These are phyloP conservation scores for Excoecaria cochinchinensis DNA, from an alignment of 345 rosid species.

Conservation along the genomic window DNA sequence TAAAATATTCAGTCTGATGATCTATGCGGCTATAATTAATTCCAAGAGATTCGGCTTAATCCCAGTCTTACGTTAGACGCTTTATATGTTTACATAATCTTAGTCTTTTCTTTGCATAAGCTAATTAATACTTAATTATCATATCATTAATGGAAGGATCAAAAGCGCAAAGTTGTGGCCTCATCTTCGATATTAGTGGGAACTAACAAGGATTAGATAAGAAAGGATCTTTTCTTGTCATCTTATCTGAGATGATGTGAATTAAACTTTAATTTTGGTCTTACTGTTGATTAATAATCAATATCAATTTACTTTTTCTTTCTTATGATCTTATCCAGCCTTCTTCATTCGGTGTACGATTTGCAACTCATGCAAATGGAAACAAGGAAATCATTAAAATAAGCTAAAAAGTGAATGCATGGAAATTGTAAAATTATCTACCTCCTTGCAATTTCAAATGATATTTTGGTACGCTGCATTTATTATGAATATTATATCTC, in stretches of 20 bases:
- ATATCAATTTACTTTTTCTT: background rate
- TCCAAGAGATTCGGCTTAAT: background rate
- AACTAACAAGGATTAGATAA: background rate
- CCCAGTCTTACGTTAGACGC: background rate
- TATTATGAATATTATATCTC: too few species aligned
- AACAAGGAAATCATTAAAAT: background rate
- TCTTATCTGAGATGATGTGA: background rate
- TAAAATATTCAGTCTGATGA: too few species aligned
- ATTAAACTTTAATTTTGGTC: background rate
- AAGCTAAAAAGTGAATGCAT: too few species aligned
- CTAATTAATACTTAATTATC: background rate
- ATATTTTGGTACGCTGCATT: too few species aligned
- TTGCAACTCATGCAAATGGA: background rate
- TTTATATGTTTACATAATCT: background rate
- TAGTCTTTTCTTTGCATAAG: background rate
- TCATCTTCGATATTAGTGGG: constrained; percentile 9
- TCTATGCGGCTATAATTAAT: background rate
- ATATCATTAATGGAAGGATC: background rate
- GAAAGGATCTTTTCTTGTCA: background rate
- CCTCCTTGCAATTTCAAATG: too few species aligned
- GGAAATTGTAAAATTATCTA: too few species aligned
- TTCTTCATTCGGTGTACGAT: background rate
- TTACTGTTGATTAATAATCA: background rate
- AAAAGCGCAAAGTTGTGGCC: background rate
- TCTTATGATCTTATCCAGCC: background rate